Percentiles rank a stretch among this genome's conserved stretches.
Conservation (phyloP, 805 yeast species). For the Teunomyces aglyptinius region DNA sequence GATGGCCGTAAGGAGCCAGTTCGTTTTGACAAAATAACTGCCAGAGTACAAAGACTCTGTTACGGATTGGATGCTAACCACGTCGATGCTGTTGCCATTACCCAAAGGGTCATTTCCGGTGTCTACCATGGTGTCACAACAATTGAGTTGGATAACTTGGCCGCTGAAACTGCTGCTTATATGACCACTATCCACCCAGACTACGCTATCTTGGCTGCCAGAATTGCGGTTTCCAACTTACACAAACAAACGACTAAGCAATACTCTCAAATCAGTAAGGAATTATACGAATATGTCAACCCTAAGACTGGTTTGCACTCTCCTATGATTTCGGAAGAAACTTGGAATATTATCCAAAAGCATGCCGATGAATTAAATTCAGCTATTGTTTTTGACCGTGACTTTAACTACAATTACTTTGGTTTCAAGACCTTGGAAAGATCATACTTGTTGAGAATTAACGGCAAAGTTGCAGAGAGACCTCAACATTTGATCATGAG, state of each 20-base stretch:
- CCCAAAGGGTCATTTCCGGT: constrained; percentile 93
- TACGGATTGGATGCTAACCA: constrained; percentile 90
- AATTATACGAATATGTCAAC: constrained; percentile 73
- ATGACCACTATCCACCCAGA: constrained; percentile 99
- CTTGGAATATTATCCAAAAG: constrained; percentile 36
- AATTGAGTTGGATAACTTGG: constrained; percentile 61
- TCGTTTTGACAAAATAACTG: constrained; percentile 94
- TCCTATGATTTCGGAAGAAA: constrained; percentile 44
- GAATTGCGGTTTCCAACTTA: constrained; percentile 90
- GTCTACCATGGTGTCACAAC: constrained; percentile 98
- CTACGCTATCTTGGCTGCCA: constrained; percentile 90
- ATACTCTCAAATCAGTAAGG: constrained; percentile 73
- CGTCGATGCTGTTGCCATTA: constrained; percentile 93
- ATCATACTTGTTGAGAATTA: constrained; percentile 52
- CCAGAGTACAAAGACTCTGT: constrained; percentile 84
- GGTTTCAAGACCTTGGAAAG: constrained; percentile 63
- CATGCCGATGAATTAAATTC: constrained; percentile 44
- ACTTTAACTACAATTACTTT: constrained; percentile 56
- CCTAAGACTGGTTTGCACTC: constrained; percentile 67
- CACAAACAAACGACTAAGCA: constrained; percentile 92
- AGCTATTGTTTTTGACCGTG: constrained; percentile 48
- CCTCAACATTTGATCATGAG: constrained; percentile 64
- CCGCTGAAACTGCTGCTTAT: constrained; percentile 97
- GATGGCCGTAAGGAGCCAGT: constrained; percentile 95
- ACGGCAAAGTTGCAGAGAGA: constrained; percentile 59